A percentile compares a stretch with the other conserved stretches of the same genome.
Evolutionary conservation across 139 green algal genomes (phyloP).

Genomic region (Mychonastes homosphaera): DNA sequence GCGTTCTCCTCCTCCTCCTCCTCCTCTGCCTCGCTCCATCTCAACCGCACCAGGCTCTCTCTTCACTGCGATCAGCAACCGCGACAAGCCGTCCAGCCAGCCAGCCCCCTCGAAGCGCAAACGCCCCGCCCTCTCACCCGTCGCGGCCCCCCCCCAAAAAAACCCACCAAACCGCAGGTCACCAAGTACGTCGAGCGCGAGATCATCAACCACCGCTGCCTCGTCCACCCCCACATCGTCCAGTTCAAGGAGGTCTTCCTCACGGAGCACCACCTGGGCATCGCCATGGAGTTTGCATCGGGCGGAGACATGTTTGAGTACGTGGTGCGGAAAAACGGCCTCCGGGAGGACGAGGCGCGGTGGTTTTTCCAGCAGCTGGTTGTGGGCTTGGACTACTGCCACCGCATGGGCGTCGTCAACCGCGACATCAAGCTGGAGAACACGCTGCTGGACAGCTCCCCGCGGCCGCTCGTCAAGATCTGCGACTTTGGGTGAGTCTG

Average conservation of each 20-base stretch:
- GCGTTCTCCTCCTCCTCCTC: no score
- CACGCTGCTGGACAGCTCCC: constrained; percentile 62
- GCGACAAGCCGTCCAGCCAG: no score
- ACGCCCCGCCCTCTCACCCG: no score
- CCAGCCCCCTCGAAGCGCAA: no score
- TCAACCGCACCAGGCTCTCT: no score
- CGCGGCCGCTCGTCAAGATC: constrained; percentile 79
- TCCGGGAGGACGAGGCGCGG: constrained; percentile 17
- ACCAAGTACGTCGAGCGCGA: constrained; percentile 91
- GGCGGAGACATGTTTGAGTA: constrained; percentile 89
- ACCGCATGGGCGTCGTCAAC: constrained; percentile 60
- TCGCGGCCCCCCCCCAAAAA: no score
- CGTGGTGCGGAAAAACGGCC: constrained; percentile 20
- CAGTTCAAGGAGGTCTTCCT: constrained; percentile 80
- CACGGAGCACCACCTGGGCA: constrained; percentile 63
- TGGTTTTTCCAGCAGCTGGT: constrained; percentile 96
- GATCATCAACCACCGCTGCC: constrained; percentile 81
- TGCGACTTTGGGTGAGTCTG: constrained; percentile 90
- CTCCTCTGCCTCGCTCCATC: no score
- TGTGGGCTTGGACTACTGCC: constrained; percentile 79
- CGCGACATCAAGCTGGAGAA: constrained; percentile 72
- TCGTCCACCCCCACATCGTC: constrained; percentile 80
- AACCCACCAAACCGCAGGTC: no score
- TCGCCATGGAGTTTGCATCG: constrained; percentile 86
- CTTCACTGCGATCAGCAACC: no score